These are phyloP conservation scores for apple (Malus domestica) DNA, from an alignment of 306 rosid species.

Conservation along the genomic window DNA sequence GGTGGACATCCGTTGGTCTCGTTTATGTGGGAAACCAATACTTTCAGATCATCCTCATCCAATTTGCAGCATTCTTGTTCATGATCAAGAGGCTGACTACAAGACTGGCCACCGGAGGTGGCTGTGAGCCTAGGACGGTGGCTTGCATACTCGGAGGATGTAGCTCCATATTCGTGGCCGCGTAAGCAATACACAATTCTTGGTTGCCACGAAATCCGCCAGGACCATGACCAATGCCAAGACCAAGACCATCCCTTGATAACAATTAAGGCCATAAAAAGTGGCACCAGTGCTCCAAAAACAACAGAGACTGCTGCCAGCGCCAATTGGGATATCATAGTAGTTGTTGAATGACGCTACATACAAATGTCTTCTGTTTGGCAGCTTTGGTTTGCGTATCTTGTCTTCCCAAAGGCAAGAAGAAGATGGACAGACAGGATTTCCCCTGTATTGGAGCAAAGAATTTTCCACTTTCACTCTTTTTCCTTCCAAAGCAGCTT, in stretches of 20 bases:
- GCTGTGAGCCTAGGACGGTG: neutral
- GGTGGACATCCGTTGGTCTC: conserved; percentile 9
- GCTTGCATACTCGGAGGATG: neutral
- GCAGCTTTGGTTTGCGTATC: neutral
- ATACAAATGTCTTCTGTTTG: neutral
- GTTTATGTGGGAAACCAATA: neutral
- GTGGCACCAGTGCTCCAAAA: neutral
- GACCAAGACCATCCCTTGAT: conserved; percentile 1
- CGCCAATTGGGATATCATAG: neutral
- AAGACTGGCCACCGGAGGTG: neutral
- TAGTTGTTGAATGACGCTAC: too few relatives aligned
- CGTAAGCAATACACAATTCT: too few relatives aligned
- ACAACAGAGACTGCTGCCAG: neutral
- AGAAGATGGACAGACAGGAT: too few relatives aligned
- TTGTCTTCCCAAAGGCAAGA: neutral
- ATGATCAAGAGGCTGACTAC: neutral
- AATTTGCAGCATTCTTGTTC: conserved; percentile 3
- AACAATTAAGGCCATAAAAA: neutral
- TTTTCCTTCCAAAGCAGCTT: neutral
- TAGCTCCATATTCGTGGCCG: neutral
- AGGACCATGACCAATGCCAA: neutral
- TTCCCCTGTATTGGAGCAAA: neutral
- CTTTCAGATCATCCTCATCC: conserved; percentile 3
- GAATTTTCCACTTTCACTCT: neutral
- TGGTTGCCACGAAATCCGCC: neutral